phyloP scores from a whole-genome alignment of 805 yeast genomes.

The Yueomyces sp. region DNA sequence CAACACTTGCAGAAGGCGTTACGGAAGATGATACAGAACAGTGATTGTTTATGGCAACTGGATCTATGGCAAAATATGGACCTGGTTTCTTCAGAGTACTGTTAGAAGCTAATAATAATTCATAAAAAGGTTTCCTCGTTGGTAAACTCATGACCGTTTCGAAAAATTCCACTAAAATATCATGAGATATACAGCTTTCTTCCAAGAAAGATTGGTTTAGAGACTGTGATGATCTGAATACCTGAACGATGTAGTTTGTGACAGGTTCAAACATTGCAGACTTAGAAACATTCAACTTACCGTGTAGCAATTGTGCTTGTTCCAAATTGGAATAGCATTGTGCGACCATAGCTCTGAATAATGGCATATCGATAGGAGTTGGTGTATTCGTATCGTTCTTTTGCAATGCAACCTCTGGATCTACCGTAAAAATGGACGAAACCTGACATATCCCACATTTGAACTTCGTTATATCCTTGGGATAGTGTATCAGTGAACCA shows the following conservation, averaged over 20 bases:
- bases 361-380: background rate
- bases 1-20: constrained; percentile 15
- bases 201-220: constrained; percentile 42
- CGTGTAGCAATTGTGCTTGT: constrained; percentile 1
- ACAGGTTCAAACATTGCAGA: constrained; percentile 34
- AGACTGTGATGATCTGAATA: constrained; percentile 34
- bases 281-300: background rate
- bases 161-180: constrained; percentile 36
- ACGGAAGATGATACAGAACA: background rate
- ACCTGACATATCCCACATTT: constrained; percentile 53
- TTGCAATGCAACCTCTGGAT: too few relatives aligned
- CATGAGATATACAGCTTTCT: constrained; percentile 30
- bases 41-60: background rate
- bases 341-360: constrained; percentile 3
- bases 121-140: constrained; percentile 44
- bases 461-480: constrained; percentile 27
- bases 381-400: background rate
- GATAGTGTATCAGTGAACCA: constrained; percentile 30
- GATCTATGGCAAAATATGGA: constrained; percentile 5
- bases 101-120: constrained; percentile 38
- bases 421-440: constrained; percentile 19
- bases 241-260: constrained; percentile 30
- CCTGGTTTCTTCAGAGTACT: constrained; percentile 39
- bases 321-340: constrained; percentile 1
- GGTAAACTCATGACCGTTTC: constrained; percentile 36